Conservation (phyloP, 2,329 filamentous ascomycete genomes). For the Aureobasidium mangrovei region DNA sequence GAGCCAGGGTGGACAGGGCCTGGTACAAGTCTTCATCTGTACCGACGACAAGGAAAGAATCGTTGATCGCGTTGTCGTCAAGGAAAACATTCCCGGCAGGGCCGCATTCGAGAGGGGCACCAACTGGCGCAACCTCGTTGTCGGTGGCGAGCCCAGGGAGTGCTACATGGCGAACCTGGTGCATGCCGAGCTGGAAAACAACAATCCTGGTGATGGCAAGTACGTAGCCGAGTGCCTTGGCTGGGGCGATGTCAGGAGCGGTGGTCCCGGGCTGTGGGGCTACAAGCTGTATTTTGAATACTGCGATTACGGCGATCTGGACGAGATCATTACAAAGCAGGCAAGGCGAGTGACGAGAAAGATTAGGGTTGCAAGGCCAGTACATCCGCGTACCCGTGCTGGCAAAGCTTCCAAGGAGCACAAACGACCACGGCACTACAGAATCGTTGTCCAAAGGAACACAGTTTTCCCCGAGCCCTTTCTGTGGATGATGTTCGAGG, state of each 20-base stretch:
- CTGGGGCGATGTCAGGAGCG: not conserved
- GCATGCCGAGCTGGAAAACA: not conserved
- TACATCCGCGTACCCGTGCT: too few species aligned
- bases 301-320: not conserved
- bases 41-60: not conserved
- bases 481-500: conserved; percentile 3
- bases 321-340: not conserved
- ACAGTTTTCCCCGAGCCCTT: not conserved
- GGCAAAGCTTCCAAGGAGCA: too few species aligned
- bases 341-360: not conserved
- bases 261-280: not conserved
- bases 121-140: not conserved
- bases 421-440: too few species aligned
- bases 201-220: not conserved
- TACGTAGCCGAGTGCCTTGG: conserved; percentile 1
- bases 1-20: not conserved
- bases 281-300: conserved; percentile 6
- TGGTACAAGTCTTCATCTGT: conserved; percentile 1
- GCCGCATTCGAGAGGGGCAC: not conserved
- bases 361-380: too few species aligned
- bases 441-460: too few species aligned
- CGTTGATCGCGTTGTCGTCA: not conserved
- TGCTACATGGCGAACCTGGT: not conserved
- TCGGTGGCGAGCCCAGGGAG: conserved; percentile 4
- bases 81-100: not conserved